Evolutionary conservation across 2,329 filamentous ascomycete species (phyloP).

Genomic region (Colletotrichum phormii): DNA sequence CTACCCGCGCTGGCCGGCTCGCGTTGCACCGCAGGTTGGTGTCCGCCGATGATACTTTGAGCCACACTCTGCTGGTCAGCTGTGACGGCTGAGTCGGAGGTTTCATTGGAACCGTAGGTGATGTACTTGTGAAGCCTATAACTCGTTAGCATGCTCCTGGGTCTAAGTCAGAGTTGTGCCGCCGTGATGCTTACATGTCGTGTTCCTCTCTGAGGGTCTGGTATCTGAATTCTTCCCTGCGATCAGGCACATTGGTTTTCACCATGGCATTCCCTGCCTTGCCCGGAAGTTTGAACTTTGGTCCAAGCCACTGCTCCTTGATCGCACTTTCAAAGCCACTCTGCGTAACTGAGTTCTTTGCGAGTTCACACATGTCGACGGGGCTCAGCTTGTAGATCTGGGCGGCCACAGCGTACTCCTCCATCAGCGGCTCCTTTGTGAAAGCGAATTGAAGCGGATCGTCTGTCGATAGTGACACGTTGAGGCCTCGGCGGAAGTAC

Average conservation of each 20-base stretch:
- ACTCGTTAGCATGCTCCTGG: background rate
- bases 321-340: conserved; percentile 91
- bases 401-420: conserved; percentile 97
- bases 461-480: conserved; percentile 95
- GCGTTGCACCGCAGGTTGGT: conserved; percentile 11
- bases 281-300: conserved; percentile 81
- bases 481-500: conserved; percentile 94
- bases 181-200: conserved; percentile 74
- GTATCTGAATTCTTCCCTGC: conserved; percentile 89
- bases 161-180: background rate
- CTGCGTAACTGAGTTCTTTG: conserved; percentile 94
- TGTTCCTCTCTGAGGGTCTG: conserved; percentile 88
- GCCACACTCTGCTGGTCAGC: conserved; percentile 22
- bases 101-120: conserved; percentile 12
- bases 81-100: background rate
- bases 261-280: conserved; percentile 90
- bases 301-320: conserved; percentile 92
- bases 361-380: conserved; percentile 98
- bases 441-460: conserved; percentile 98
- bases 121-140: conserved; percentile 33
- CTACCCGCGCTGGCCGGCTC: background rate
- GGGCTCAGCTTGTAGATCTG: conserved; percentile 98
- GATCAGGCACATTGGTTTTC: conserved; percentile 96
- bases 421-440: conserved; percentile 96
- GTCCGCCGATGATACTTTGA: conserved; percentile 20